These are phyloP conservation scores for Canariomyces notabilis DNA, from an alignment of 2,329 filamentous ascomycete genomes.

Conservation along the genomic window DNA sequence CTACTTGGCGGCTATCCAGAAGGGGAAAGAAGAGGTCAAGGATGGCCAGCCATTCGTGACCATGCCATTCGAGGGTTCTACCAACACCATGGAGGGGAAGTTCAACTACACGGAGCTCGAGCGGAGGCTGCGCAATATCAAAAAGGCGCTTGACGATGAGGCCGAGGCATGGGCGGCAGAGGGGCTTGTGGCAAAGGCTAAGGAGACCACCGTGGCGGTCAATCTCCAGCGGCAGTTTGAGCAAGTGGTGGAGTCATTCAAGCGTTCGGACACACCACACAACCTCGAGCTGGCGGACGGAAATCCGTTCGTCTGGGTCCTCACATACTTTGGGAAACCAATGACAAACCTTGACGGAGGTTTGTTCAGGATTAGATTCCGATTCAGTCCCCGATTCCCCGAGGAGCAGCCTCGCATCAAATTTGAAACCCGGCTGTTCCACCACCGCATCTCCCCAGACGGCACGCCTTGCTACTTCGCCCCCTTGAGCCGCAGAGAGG, in stretches of 20 bases:
- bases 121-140: slow-evolving; percentile 62
- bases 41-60: slow-evolving; percentile 62
- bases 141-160: slow-evolving; percentile 66
- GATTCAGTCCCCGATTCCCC: slow-evolving; percentile 80
- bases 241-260: slow-evolving; percentile 72
- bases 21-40: slow-evolving; percentile 58
- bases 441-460: slow-evolving; percentile 76
- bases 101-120: slow-evolving; percentile 78
- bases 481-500: slow-evolving; percentile 57
- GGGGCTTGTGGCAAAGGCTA: slow-evolving; percentile 57
- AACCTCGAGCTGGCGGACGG: slow-evolving; percentile 70
- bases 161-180: slow-evolving; percentile 64
- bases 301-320: slow-evolving; percentile 84
- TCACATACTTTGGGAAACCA: slow-evolving; percentile 85
- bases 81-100: slow-evolving; percentile 79
- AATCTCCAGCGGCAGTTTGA: slow-evolving; percentile 82
- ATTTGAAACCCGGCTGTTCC: slow-evolving; percentile 78
- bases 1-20: slow-evolving; percentile 67
- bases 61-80: slow-evolving; percentile 79
- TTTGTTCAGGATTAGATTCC: slow-evolving; percentile 74
- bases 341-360: slow-evolving; percentile 94
- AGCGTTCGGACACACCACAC: slow-evolving; percentile 64
- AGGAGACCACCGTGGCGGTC: slow-evolving; percentile 70
- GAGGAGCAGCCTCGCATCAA: slow-evolving; percentile 80
- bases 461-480: slow-evolving; percentile 81